phyloP scores from a whole-genome alignment of 2,329 filamentous ascomycete genomes.

The Aspergillus phoenicis region DNA sequence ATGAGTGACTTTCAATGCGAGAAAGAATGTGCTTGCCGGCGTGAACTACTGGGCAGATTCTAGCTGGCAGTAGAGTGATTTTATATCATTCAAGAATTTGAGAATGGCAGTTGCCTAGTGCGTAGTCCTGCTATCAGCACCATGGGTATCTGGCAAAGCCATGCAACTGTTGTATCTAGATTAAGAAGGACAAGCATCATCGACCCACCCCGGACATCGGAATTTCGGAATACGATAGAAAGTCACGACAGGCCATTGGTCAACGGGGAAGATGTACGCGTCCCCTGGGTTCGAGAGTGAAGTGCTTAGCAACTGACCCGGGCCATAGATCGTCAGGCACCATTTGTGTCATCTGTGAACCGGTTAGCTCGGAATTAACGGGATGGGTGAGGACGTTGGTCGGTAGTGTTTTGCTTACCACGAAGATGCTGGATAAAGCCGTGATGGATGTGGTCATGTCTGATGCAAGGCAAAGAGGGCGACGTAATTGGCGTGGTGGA shows the following conservation, averaged over 20 bases:
- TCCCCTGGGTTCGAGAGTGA: not conserved
- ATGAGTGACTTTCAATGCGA: not conserved
- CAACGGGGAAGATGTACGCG: not conserved
- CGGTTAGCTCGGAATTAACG: not conserved
- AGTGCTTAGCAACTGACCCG: not conserved
- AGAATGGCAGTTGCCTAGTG: not conserved
- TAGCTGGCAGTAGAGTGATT: not conserved
- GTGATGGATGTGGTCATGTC: too few relatives aligned
- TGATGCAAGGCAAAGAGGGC: too few relatives aligned
- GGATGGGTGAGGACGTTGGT: not conserved
- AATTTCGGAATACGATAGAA: not conserved
- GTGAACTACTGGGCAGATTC: not conserved
- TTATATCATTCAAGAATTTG: not conserved
- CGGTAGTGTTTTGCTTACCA: not conserved
- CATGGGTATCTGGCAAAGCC: not conserved
- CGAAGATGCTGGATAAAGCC: not conserved
- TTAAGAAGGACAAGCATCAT: not conserved
- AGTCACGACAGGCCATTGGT: not conserved
- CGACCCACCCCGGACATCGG: not conserved
- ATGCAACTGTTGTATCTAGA: not conserved
- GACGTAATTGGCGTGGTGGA: too few relatives aligned
- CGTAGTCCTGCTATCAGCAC: not conserved
- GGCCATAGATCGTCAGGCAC: not conserved
- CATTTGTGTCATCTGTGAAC: not conserved
- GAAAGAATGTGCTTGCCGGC: not conserved